These are phyloP conservation scores for Exophiala sideris DNA, from an alignment of 2,329 filamentous ascomycete genomes.

Conservation along the genomic window DNA sequence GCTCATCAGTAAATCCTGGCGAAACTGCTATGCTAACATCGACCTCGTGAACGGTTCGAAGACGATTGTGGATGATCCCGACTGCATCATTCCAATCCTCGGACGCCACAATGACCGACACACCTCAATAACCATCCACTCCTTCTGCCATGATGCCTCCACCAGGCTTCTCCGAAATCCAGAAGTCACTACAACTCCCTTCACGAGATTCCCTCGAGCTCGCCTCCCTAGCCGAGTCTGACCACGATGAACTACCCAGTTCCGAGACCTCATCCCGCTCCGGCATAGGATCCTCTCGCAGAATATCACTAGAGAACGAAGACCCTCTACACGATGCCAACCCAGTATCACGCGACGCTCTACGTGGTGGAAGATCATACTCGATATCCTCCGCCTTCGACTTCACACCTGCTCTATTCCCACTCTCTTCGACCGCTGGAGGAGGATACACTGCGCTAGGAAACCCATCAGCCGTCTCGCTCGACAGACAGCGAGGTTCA, in stretches of 20 bases:
- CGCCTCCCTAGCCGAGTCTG: conserved; percentile 84
- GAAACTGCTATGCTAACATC: too few species aligned
- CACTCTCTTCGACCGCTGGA: conserved; percentile 74
- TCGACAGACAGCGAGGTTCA: conserved; percentile 51
- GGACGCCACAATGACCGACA: not conserved
- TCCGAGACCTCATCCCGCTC: conserved; percentile 71
- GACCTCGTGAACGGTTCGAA: not conserved
- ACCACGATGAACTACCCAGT: conserved; percentile 54
- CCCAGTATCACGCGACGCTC: conserved; percentile 48
- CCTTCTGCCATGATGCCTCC: conserved; percentile 12
- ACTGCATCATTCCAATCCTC: not conserved
- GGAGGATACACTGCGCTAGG: conserved; percentile 81
- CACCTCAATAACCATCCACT: not conserved
- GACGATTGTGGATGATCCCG: not conserved
- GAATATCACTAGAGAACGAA: conserved; percentile 82
- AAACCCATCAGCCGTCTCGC: conserved; percentile 58
- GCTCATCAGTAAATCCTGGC: too few species aligned
- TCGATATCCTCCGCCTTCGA: conserved; percentile 93
- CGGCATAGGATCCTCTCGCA: conserved; percentile 88
- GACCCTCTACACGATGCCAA: conserved; percentile 65
- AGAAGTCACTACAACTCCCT: conserved; percentile 30
- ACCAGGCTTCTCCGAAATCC: conserved; percentile 24
- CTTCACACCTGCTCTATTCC: conserved; percentile 89
- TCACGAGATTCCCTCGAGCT: conserved; percentile 93
- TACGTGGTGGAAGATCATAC: conserved; percentile 63